phyloP scores from a whole-genome alignment of 768 basidiomycete species.

The Phaffia australis region DNA sequence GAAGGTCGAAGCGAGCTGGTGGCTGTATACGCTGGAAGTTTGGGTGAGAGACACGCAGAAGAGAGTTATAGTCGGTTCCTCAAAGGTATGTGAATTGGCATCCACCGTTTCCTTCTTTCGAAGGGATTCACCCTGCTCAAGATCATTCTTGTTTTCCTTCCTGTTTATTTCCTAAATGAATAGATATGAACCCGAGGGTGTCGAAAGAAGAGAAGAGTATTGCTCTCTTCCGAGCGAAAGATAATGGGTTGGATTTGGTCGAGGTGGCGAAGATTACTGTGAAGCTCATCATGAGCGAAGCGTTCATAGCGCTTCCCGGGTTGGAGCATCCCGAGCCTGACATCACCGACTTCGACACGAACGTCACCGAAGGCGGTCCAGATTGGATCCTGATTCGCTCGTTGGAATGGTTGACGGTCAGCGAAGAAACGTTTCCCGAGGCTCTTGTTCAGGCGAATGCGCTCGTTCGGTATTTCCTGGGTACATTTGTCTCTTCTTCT shows the following conservation, averaged over 20 bases:
- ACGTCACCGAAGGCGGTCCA: constrained; percentile 28
- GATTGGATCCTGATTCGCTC: constrained; percentile 56
- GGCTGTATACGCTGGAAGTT: constrained; percentile 81
- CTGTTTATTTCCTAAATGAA: neutral
- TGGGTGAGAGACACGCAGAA: constrained; percentile 76
- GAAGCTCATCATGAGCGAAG: constrained; percentile 43
- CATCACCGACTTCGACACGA: constrained; percentile 25
- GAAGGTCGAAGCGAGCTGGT: constrained; percentile 76
- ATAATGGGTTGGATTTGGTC: constrained; percentile 72
- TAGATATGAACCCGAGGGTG: constrained; percentile 37
- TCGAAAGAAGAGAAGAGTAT: constrained; percentile 51
- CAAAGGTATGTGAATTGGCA: constrained; percentile 39
- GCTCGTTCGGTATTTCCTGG: constrained; percentile 77
- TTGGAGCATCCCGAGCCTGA: constrained; percentile 33
- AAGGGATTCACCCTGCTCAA: neutral
- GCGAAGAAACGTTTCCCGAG: constrained; percentile 57
- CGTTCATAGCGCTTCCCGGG: constrained; percentile 45
- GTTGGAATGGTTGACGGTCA: constrained; percentile 85
- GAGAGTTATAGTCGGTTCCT: constrained; percentile 87
- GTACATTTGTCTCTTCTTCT: constrained; percentile 42
- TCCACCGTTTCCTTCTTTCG: neutral
- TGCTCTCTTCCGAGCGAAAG: constrained; percentile 63
- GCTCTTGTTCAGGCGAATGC: constrained; percentile 81
- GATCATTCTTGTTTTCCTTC: neutral
- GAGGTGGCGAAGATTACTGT: constrained; percentile 71